phyloP scores from a whole-genome alignment of 1,139 yeast genomes.

The Wickerhamomyces sp. region DNA sequence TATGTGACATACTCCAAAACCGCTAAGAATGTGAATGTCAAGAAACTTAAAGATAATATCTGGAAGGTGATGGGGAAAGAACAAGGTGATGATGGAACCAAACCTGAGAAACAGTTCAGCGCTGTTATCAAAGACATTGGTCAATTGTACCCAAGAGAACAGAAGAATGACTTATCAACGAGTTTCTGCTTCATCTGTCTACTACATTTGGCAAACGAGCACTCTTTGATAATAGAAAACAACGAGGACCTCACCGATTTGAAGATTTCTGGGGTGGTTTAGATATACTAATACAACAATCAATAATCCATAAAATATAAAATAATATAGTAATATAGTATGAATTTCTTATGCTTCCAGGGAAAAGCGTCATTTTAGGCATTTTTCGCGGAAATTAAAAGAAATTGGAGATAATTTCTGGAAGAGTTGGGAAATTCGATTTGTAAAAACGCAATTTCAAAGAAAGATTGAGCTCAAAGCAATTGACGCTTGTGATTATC shows the following conservation, averaged over 20 bases:
- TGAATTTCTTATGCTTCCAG: not conserved
- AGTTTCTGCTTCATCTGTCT: slow-evolving; percentile 85
- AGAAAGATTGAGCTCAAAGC: too few species aligned
- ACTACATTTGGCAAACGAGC: slow-evolving; percentile 85
- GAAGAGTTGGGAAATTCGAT: too few species aligned
- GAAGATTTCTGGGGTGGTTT: not conserved
- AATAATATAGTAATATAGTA: too few species aligned
- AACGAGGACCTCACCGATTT: slow-evolving; percentile 58
- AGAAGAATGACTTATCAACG: slow-evolving; percentile 68
- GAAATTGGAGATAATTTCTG: too few species aligned
- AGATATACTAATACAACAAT: not conserved
- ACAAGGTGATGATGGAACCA: slow-evolving; percentile 13
- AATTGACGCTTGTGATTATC: too few species aligned
- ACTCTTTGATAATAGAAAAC: slow-evolving; percentile 62
- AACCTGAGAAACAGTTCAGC: slow-evolving; percentile 32
- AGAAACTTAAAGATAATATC: slow-evolving; percentile 70
- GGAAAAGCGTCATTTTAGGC: too few species aligned
- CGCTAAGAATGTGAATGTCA: slow-evolving; percentile 84
- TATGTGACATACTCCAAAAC: slow-evolving; percentile 71
- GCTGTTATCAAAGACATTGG: slow-evolving; percentile 47
- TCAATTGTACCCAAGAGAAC: slow-evolving; percentile 47
- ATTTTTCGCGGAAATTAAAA: too few species aligned
- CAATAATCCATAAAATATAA: not conserved
- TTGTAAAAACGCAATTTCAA: too few species aligned
- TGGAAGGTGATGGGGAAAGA: slow-evolving; percentile 56